A percentile compares a stretch with the other conserved stretches of the same genome.
phyloP scores from a whole-genome alignment of 805 yeast genomes.

The Ogataea paradorogensis region DNA sequence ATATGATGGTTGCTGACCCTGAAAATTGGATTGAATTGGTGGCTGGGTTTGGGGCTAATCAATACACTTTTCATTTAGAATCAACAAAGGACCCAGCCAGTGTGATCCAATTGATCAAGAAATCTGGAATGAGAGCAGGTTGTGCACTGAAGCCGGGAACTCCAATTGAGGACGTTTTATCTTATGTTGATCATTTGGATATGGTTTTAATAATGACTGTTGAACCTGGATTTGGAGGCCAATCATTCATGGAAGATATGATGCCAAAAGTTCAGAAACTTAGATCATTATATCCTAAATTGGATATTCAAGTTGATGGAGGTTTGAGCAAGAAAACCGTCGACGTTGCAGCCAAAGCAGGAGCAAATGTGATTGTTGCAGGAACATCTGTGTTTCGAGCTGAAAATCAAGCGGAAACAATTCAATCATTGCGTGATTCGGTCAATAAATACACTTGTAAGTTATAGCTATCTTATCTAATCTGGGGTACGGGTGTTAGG shows the following conservation, averaged over 20 bases:
- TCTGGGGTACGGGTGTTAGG: conserved; percentile 4
- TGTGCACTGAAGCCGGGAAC: conserved; percentile 95
- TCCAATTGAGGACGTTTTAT: conserved; percentile 74
- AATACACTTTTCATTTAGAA: conserved; percentile 94
- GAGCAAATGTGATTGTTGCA: conserved; percentile 97
- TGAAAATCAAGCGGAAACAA: conserved; percentile 70
- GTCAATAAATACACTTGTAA: conserved; percentile 38
- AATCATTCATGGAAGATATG: conserved; percentile 91
- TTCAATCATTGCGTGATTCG: conserved; percentile 58
- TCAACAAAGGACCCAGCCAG: conserved; percentile 76
- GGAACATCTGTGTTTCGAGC: conserved; percentile 94
- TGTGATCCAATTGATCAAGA: conserved; percentile 71
- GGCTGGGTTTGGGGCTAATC: conserved; percentile 93
- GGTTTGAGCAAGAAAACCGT: conserved; percentile 88
- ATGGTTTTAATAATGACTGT: conserved; percentile 98
- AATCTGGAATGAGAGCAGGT: conserved; percentile 86
- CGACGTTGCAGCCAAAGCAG: conserved; percentile 88
- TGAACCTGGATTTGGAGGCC: conserved; percentile 99
- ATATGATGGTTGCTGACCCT: conserved; percentile 95
- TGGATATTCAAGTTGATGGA: conserved; percentile 95
- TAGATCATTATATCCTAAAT: conserved; percentile 67
- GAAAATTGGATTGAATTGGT: conserved; percentile 92
- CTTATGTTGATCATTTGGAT: conserved; percentile 73
- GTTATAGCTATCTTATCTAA: conserved; percentile 4
- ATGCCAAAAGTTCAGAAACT: conserved; percentile 89